Evolutionary conservation across 2,329 filamentous ascomycete genomes (phyloP), one percentile per base, ranked within the genome.

Genomic region (Stromatinia cepivora): DNA sequence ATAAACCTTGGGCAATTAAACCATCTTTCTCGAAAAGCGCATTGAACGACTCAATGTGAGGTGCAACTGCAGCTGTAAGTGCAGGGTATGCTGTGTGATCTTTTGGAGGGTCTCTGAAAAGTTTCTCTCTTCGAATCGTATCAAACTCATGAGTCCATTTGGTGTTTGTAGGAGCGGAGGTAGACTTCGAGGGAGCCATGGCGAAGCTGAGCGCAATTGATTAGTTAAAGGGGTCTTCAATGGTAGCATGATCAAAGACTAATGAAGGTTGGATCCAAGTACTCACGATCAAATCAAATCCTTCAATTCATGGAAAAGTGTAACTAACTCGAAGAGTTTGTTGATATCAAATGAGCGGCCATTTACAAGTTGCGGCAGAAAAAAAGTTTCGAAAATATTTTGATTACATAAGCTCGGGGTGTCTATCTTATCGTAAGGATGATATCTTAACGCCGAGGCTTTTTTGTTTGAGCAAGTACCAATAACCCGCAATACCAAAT

Each of bases 11-110:
- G 63, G 91, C 87, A 67, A 99, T 79, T 66, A 90, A 83, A 66
- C 92, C 92, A 80, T 90, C 86, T 70, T 86, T 84, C 45, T 89
- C 87, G 78, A 97, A 96, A 61, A 98, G 85, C 66, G 89, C 89
- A 83, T 99, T 97, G 87, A 97, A 99, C 9, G 95, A 95, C 77
- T 97, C 90, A 76, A 98, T 91, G 80, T 99, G 95, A 63, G 95
- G 95, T 73, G 92, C 86, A 70, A 98, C 89, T n/a, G 94, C 92
- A 71, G 87, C 87, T 76, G 94, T 90, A 61, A 99, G 87, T 31
- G 91, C 87, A 20, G 95, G 95, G 78, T 97, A 98, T 70, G 94
- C 93, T 13, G 91, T 91, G 75, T 88, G 90, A 79, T 98, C 94
- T 77, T 87, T 90, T 0, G 95, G 94, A 25, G 95, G 94, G 74